Base-by-base conservation (phyloP, 1,284 basidiomycete species). In the Austroboletus novae-zelandiae region DNA sequence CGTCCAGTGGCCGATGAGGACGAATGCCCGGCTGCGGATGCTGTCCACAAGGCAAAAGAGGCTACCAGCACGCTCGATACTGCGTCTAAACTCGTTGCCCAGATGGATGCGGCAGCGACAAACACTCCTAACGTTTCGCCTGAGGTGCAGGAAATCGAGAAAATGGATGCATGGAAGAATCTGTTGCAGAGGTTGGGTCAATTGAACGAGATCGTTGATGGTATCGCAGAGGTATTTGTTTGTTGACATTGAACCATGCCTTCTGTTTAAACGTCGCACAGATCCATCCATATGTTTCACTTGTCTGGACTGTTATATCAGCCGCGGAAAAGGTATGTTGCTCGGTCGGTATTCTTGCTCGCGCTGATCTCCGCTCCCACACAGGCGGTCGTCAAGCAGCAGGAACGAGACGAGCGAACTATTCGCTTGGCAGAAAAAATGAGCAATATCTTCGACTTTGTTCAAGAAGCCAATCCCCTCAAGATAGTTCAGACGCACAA, bases 181-280 rank as follows among this genome's bases (percentile, higher is more conserved):
- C 7, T 51, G 17, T 37, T 51, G 36, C 4, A 47, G 5, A 47
- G 23, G 36, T 6, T 51, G 30, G 18, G n/a, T 13, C 18, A 40
- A 3, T 51, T 47, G 8, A 35, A 51, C 41, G 27, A 44, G 23
- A 51, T 47, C 7, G 50, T 43, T 4, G 4, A 41, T 13, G 25
- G 5, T 25, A 25, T 25, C 25, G 25, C 25, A 25, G 25, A 25
- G 25, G 25, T 25, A 25, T 25, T 1, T 39, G 2, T 3, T 20
- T 9, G 7, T 37, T 7, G 17, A 18, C 11, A 20, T 37, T 20
- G 9, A 18, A 4, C 9, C 18, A 5, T 18, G 17, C 14, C 20
- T 9, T 13, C 9, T 18, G 10, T 11, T 9, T 13, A 18, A 20
- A 37, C 36, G 36, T 18, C 36, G 18, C 36, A 37, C 18, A 37